Conservation (phyloP, 2,329 filamentous ascomycete species). For the Lachnellula occidentalis region DNA sequence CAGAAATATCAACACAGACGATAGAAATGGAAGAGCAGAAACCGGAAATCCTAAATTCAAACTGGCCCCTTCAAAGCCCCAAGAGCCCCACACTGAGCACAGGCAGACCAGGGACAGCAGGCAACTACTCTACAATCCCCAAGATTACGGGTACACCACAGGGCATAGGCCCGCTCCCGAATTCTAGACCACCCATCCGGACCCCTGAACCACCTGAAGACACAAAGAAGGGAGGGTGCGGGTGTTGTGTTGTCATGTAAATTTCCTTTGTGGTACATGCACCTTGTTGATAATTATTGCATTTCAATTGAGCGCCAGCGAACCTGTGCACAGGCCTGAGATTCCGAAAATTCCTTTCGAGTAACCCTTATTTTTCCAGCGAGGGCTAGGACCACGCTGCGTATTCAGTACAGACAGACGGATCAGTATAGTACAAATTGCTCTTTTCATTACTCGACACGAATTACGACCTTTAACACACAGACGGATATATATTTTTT, state of each 20-base stretch:
- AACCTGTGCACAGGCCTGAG: too few species aligned
- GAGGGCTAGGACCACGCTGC: too few species aligned
- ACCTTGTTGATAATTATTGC: too few species aligned
- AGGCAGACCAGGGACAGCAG: constrained; percentile 39
- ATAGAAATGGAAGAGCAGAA: constrained; percentile 26
- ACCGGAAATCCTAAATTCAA: constrained; percentile 34
- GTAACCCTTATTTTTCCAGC: too few species aligned
- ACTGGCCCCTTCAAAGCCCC: constrained; percentile 53
- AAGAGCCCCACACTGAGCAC: constrained; percentile 46
- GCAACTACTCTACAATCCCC: constrained; percentile 45
- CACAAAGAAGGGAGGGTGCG: constrained; percentile 39
- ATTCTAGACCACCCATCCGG: constrained; percentile 39
- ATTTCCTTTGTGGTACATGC: constrained; percentile 11
- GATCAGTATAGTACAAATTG: too few species aligned
- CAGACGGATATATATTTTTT: too few species aligned
- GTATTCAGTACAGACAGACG: too few species aligned
- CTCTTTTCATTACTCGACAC: too few species aligned
- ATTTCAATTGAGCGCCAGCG: too few species aligned
- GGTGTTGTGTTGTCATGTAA: constrained; percentile 49
- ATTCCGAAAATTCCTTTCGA: too few species aligned
- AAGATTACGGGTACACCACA: constrained; percentile 35
- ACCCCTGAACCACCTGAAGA: constrained; percentile 51
- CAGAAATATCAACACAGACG: constrained; percentile 18
- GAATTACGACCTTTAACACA: too few species aligned
- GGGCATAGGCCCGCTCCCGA: constrained; percentile 20